Evolutionary conservation across 2,329 filamentous ascomycete species (phyloP).

Genomic region (Claviceps quebecensis): DNA sequence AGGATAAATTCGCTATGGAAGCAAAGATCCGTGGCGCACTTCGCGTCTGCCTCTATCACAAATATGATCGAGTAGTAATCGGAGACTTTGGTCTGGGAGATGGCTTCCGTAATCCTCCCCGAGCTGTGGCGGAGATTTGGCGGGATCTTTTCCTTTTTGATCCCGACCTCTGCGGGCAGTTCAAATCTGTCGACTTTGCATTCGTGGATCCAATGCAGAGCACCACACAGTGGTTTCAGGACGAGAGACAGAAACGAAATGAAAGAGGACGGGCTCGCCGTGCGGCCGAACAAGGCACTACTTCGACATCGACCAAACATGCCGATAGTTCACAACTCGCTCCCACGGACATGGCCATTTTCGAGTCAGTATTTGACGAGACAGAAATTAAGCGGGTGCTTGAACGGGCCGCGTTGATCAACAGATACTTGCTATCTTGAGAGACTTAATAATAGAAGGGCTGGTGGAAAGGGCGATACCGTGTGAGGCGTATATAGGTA

Average conservation of each 20-base stretch:
- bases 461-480: neutral
- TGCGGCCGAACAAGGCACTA: too few species aligned
- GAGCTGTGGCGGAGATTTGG: conserved; percentile 52
- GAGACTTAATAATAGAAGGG: neutral
- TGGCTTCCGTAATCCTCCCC: conserved; percentile 48
- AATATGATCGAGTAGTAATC: conserved; percentile 43
- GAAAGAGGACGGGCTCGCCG: neutral
- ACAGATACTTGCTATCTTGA: conserved; percentile 28
- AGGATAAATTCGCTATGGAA: too few species aligned
- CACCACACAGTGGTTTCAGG: conserved; percentile 37
- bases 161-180: conserved; percentile 46
- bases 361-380: conserved; percentile 21
- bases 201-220: conserved; percentile 45
- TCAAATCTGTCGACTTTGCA: conserved; percentile 47
- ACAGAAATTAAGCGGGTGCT: conserved; percentile 33
- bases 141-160: conserved; percentile 50
- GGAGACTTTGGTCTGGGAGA: conserved; percentile 53
- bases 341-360: conserved; percentile 37
- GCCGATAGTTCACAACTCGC: conserved; percentile 14
- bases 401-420: conserved; percentile 39
- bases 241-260: conserved; percentile 20
- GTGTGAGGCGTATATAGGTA: neutral
- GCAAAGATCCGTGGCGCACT: conserved; percentile 53
- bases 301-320: conserved; percentile 14
- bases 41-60: conserved; percentile 50